Evolutionary conservation across 2,329 filamentous ascomycete species (phyloP).

Genomic region (Cordyceps sp.): DNA sequence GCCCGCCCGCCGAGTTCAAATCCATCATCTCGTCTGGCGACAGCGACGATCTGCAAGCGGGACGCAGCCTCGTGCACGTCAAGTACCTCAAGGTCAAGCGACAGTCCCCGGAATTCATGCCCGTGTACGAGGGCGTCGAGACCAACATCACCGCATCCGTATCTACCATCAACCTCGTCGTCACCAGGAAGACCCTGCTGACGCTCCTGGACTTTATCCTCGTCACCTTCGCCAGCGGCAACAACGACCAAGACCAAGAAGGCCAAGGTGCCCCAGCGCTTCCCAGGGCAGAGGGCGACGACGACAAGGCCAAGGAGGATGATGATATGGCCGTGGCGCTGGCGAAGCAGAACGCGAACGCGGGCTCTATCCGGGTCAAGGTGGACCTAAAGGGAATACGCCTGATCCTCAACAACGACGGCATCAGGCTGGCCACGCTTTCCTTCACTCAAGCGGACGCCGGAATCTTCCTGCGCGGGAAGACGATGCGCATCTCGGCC

Average conservation of each 20-base stretch:
- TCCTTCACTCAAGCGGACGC: conserved; percentile 88
- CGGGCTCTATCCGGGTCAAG: conserved; percentile 79
- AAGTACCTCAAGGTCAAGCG: conserved; percentile 83
- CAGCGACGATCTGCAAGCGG: conserved; percentile 53
- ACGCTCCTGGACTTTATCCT: conserved; percentile 90
- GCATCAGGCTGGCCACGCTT: conserved; percentile 80
- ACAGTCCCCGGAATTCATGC: conserved; percentile 83
- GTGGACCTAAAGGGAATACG: conserved; percentile 86
- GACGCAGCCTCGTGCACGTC: conserved; percentile 70
- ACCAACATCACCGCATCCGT: conserved; percentile 83
- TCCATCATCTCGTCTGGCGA: conserved; percentile 85
- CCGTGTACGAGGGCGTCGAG: conserved; percentile 81
- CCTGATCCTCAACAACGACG: conserved; percentile 92
- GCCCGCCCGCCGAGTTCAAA: conserved; percentile 79
- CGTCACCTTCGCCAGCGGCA: conserved; percentile 64
- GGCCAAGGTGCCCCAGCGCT: conserved; percentile 19
- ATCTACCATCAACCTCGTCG: conserved; percentile 89
- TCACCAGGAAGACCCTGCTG: conserved; percentile 81
- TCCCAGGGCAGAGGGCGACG: conserved; percentile 15
- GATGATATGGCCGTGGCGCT: conserved; percentile 17
- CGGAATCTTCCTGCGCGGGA: conserved; percentile 72
- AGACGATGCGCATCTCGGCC: conserved; percentile 74
- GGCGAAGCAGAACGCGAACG: conserved; percentile 18
- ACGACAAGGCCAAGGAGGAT: conserved; percentile 20
- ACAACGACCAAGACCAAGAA: conserved; percentile 24